These are phyloP conservation scores for Ceriops tagal DNA, from an alignment of 345 rosid genomes.

Conservation along the genomic window DNA sequence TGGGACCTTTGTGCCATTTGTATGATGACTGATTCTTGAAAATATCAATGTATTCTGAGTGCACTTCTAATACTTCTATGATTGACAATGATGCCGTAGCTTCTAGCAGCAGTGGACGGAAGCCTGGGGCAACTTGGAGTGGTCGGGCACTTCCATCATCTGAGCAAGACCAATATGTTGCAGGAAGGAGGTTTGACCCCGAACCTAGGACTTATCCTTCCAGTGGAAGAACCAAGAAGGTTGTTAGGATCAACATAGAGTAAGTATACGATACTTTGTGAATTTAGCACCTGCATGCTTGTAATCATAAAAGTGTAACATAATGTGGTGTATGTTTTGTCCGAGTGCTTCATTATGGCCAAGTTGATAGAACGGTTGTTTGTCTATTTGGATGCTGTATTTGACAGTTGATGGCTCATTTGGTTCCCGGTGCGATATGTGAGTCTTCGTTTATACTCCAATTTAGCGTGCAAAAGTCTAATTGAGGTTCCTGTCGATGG, in stretches of 20 bases:
- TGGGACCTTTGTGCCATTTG: too few species aligned
- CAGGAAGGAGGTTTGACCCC: conserved; percentile 7
- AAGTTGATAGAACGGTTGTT: background rate
- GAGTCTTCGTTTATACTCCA: too few species aligned
- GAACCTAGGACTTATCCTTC: conserved; percentile 16
- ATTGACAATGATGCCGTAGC: conserved; percentile 23
- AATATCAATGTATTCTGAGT: too few species aligned
- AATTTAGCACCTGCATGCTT: background rate
- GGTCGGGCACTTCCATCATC: conserved; percentile 44
- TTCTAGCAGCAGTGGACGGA: conserved; percentile 21
- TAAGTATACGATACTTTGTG: conserved; percentile 15
- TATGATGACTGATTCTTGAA: too few species aligned
- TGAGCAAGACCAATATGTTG: conserved; percentile 9
- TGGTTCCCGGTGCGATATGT: too few species aligned
- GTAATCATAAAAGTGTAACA: background rate
- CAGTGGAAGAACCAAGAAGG: conserved; percentile 41
- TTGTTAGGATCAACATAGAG: conserved; percentile 74
- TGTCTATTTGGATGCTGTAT: background rate
- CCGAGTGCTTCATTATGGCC: background rate
- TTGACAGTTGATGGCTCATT: too few species aligned
- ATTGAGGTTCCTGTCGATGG: too few species aligned
- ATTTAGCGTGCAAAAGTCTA: too few species aligned
- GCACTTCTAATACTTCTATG: background rate
- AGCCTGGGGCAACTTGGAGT: conserved; percentile 13
- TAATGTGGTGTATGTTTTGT: too few species aligned